These are phyloP conservation scores for Lipomyces starkeyi DNA, from an alignment of 805 yeast species.

Conservation along the genomic window DNA sequence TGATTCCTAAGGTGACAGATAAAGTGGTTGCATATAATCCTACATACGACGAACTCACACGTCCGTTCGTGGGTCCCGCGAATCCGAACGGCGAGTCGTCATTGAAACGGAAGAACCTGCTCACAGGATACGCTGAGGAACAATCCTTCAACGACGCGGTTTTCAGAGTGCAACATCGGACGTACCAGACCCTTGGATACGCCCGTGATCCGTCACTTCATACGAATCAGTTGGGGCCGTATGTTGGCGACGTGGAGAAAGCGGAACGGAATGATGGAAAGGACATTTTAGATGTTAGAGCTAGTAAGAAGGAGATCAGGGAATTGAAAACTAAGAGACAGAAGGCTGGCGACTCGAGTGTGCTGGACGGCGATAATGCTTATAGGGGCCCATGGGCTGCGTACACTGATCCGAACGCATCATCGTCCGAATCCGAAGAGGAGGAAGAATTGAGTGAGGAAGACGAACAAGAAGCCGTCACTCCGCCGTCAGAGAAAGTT, in stretches of 20 bases:
- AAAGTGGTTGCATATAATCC: constrained; percentile 32
- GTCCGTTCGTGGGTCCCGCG: constrained; percentile 34
- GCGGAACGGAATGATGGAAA: constrained; percentile 41
- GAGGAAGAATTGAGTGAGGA: constrained; percentile 41
- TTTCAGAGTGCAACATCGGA: constrained; percentile 52
- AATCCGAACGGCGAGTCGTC: constrained; percentile 32
- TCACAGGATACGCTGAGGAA: constrained; percentile 45
- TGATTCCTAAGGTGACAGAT: constrained; percentile 35
- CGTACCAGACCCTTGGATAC: constrained; percentile 47
- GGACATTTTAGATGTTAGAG: constrained; percentile 41
- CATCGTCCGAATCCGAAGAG: constrained; percentile 38
- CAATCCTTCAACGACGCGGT: constrained; percentile 51
- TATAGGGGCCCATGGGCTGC: constrained; percentile 72
- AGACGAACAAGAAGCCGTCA: constrained; percentile 39
- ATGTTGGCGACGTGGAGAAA: constrained; percentile 38
- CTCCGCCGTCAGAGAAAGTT: constrained; percentile 19
- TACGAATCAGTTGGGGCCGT: constrained; percentile 14
- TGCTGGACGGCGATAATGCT: constrained; percentile 52
- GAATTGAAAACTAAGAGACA: constrained; percentile 48
- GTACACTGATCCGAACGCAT: constrained; percentile 45
- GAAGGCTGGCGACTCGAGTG: constrained; percentile 51
- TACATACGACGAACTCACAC: constrained; percentile 34
- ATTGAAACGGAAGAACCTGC: constrained; percentile 42
- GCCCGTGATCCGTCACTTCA: constrained; percentile 43
- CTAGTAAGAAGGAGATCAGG: constrained; percentile 45